phyloP scores from a whole-genome alignment of 257 asterid genomes.

The Mitragyna speciosa region DNA sequence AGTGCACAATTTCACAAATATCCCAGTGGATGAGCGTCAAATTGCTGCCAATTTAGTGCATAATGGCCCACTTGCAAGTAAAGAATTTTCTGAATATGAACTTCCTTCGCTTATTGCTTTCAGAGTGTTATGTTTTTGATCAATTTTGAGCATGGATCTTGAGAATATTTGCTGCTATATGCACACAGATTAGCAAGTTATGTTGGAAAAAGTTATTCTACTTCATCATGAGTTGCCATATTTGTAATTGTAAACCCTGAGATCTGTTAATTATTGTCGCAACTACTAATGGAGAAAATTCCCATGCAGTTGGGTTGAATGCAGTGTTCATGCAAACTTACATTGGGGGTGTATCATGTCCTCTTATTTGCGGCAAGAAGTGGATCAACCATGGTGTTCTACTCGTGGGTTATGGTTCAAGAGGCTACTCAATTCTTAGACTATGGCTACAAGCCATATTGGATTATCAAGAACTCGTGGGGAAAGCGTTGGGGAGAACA shows the following conservation, averaged over 20 bases:
- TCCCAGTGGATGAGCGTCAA: slow-evolving; percentile 57
- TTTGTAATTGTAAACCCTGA: background rate
- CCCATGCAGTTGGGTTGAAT: slow-evolving; percentile 62
- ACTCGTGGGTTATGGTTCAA: slow-evolving; percentile 74
- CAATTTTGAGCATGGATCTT: background rate
- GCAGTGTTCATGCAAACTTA: slow-evolving; percentile 90
- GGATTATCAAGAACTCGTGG: slow-evolving; percentile 93
- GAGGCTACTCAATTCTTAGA: slow-evolving; percentile 68
- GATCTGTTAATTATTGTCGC: background rate
- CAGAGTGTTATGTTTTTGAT: background rate
- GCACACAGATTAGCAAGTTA: background rate
- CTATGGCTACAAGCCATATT: slow-evolving; percentile 66
- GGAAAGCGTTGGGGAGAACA: slow-evolving; percentile 78
- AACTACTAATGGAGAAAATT: background rate
- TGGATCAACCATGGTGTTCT: slow-evolving; percentile 70
- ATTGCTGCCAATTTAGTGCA: slow-evolving; percentile 67
- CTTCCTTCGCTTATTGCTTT: background rate
- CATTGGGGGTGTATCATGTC: slow-evolving; percentile 84
- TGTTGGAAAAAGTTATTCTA: background rate
- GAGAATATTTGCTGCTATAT: background rate
- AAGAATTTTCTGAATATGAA: background rate
- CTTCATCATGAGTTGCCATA: background rate
- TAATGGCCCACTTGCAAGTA: slow-evolving; percentile 84
- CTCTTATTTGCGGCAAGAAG: slow-evolving; percentile 64
- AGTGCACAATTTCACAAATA: slow-evolving; percentile 51